Percentiles rank a stretch among this genome's conserved stretches.
These are phyloP conservation scores for Rhizopogon parksii DNA, from an alignment of 1,284 basidiomycete genomes.

Conservation along the genomic window DNA sequence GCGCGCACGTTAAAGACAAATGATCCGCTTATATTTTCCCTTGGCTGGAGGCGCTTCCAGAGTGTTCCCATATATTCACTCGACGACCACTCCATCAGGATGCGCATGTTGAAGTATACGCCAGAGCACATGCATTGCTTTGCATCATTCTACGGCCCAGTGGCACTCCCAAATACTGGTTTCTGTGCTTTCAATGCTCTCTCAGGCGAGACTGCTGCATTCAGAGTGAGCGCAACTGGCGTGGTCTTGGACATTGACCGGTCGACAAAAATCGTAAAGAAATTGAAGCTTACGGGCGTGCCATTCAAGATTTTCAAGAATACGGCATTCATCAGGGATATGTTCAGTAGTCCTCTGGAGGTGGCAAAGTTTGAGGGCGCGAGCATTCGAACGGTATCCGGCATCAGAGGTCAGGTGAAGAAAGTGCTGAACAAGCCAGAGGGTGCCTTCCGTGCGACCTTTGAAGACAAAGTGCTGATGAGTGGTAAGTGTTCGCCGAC, in stretches of 20 bases:
- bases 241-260: slow-evolving; percentile 92
- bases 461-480: slow-evolving; percentile 97
- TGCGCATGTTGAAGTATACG: slow-evolving; percentile 99
- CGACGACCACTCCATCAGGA: slow-evolving; percentile 94
- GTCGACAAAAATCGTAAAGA: slow-evolving; percentile 94
- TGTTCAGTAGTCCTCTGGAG: slow-evolving; percentile 91
- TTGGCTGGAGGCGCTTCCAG: slow-evolving; percentile 97
- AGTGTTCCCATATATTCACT: slow-evolving; percentile 91
- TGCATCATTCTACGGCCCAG: slow-evolving; percentile 94
- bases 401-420: slow-evolving; percentile 95
- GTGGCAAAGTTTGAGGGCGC: slow-evolving; percentile 99
- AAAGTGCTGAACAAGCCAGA: slow-evolving; percentile 92
- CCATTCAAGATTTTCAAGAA: slow-evolving; percentile 99
- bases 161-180: slow-evolving; percentile 89
- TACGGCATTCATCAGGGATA: slow-evolving; percentile 96
- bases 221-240: slow-evolving; percentile 90
- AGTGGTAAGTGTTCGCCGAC: slow-evolving; percentile 57
- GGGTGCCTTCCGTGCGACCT: slow-evolving; percentile 92
- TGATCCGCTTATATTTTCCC: slow-evolving; percentile 91
- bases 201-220: slow-evolving; percentile 58
- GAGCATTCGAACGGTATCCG: slow-evolving; percentile 90
- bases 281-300: slow-evolving; percentile 91
- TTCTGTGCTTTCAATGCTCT: slow-evolving; percentile 97
- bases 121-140: slow-evolving; percentile 99
- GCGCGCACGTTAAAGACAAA: slow-evolving; percentile 92